Evolutionary conservation across 768 basidiomycete genomes (phyloP).

Genomic region (Russula vinacea): DNA sequence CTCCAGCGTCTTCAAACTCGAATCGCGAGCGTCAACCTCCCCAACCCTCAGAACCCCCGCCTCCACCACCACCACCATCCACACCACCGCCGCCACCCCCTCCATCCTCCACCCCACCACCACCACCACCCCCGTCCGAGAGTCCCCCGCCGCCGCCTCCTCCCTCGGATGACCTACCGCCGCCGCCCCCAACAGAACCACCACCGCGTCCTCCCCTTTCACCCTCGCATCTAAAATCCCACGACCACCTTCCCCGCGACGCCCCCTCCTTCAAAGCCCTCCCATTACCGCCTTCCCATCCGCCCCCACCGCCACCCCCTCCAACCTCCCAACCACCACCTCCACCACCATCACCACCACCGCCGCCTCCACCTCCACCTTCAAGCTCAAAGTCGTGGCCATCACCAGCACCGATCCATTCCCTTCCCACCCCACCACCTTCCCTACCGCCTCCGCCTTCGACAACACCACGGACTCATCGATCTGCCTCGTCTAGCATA

Average conservation of each 20-base stretch:
- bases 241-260: slow-evolving; percentile 30
- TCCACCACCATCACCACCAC: slow-evolving; percentile 34
- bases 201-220: slow-evolving; percentile 37
- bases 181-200: slow-evolving; percentile 37
- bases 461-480: slow-evolving; percentile 31
- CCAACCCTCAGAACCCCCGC: slow-evolving; percentile 33
- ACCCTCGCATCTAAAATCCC: slow-evolving; percentile 31
- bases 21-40: slow-evolving; percentile 33
- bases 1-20: slow-evolving; percentile 29
- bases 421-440: slow-evolving; percentile 32
- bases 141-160: slow-evolving; percentile 30
- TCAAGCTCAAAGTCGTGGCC: slow-evolving; percentile 30
- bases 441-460: slow-evolving; percentile 32
- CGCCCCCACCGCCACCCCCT: slow-evolving; percentile 35
- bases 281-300: slow-evolving; percentile 27
- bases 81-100: slow-evolving; percentile 32
- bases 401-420: slow-evolving; percentile 28
- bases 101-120: slow-evolving; percentile 33
- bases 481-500: slow-evolving; percentile 28
- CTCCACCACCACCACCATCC: slow-evolving; percentile 32
- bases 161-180: slow-evolving; percentile 34
- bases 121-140: slow-evolving; percentile 35
- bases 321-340: slow-evolving; percentile 34
- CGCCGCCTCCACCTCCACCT: slow-evolving; percentile 30
- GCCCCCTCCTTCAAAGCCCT: slow-evolving; percentile 32